Base-by-base conservation (phyloP, 208 protist genomes). In the Crithidia fasciculata region DNA sequence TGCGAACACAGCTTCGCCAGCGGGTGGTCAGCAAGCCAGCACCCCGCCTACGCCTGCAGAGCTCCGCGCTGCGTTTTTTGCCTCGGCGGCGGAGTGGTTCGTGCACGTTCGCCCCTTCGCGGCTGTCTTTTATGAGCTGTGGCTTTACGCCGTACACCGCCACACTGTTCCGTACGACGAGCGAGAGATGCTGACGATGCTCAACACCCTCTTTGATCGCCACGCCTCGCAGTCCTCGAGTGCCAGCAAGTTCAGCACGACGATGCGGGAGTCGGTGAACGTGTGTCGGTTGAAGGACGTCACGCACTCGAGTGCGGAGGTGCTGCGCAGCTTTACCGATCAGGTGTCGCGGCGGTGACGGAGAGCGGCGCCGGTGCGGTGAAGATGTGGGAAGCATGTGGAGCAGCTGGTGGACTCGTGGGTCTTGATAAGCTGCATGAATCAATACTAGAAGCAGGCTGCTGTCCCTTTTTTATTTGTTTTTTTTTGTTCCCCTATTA, bases 21-120 rank as follows among this genome's bases (percentile, higher is more conserved):
- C 56, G 3, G 16, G 37, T 36, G 37, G 36, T 16, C 36, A n/a
- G 8, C 5, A 8, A 5, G 16, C 45, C 41, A 7, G 47, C 5
- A 45, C 39, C 5, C 43, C 65, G 13, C 60, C 57, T 9, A 67
- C 69, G 10, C 68, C 67, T 5, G 72, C 73, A 0, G 81, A 82
- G 40, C 52, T 77, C 8, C 67, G 81, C n/a, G 74, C 80, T n/a
- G 72, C 54, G 13, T 93, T 93, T 70, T 85, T 90, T 39, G 69
- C 65, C 62, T 85, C 87, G 4, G 85, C 84, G 16, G 84, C 88
- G n/a, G 80, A 86, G 55, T 92, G 87, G 82, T 92, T 92, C 76
- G 68, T 93, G 40, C 73, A 80, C 16, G 82, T 93, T 19, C 84
- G 88, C 2, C 85, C 81, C 5, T 84, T 91, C 63, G 84, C 85